phyloP scores from a whole-genome alignment of 495 filamentous ascomycete genomes.

The Podospora appendiculata region DNA sequence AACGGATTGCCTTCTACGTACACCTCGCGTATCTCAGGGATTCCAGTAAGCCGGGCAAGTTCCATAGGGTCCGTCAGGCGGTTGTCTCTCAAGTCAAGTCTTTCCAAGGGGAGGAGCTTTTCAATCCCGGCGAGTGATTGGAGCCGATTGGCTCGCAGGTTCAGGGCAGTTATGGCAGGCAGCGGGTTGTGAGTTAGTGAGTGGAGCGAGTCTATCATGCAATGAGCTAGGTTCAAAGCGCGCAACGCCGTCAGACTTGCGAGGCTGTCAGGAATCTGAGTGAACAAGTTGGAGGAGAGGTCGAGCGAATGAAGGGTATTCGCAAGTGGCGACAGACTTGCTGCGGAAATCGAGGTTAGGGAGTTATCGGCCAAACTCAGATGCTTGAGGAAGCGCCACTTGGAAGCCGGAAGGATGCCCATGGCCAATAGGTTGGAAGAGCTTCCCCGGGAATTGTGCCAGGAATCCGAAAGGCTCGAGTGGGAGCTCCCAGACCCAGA shows the following conservation, averaged over 20 bases:
- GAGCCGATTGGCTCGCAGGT: constrained; percentile 83
- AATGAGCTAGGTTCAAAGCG: constrained; percentile 85
- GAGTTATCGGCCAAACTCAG: constrained; percentile 88
- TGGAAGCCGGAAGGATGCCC: constrained; percentile 65
- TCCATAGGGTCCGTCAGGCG: constrained; percentile 83
- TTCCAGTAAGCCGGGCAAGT: constrained; percentile 77
- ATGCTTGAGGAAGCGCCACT: constrained; percentile 92
- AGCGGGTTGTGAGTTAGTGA: constrained; percentile 80
- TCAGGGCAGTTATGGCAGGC: constrained; percentile 87
- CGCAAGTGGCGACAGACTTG: constrained; percentile 71
- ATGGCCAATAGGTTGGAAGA: constrained; percentile 61
- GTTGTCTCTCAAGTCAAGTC: constrained; percentile 89
- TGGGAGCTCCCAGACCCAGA: constrained; percentile 90
- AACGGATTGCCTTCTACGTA: constrained; percentile 90
- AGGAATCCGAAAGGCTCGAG: constrained; percentile 68
- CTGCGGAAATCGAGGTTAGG: constrained; percentile 65
- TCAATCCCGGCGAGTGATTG: constrained; percentile 86
- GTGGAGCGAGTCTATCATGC: constrained; percentile 94
- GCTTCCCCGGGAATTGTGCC: constrained; percentile 56
- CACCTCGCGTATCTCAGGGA: constrained; percentile 86
- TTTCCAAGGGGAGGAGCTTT: constrained; percentile 76
- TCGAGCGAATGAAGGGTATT: constrained; percentile 85
- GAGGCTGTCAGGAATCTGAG: constrained; percentile 83
- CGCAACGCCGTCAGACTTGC: constrained; percentile 72
- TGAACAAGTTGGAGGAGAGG: constrained; percentile 83